These are phyloP conservation scores for Berberis vulgaris DNA, from an alignment of 164 flowering plant genomes.

Conservation along the genomic window DNA sequence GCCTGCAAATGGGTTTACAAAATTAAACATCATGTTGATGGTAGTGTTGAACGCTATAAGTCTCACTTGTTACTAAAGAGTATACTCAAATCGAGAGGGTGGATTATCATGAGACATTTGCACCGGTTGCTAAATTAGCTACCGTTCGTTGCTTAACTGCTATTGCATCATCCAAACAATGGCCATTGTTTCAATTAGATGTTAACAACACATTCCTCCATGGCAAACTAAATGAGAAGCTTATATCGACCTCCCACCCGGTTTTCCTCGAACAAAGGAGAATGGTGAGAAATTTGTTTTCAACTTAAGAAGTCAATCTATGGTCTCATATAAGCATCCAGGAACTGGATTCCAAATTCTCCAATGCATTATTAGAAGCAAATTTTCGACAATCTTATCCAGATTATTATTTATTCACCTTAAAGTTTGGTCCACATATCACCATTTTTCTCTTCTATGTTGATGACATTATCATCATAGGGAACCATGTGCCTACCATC, in stretches of 20 bases:
- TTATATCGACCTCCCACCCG: neutral
- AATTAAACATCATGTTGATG: too few relatives aligned
- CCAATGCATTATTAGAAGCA: neutral
- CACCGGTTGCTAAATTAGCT: too few relatives aligned
- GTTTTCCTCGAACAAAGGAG: neutral
- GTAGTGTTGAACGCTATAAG: neutral
- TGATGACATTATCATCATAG: neutral
- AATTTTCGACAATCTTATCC: neutral
- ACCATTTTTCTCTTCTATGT: neutral
- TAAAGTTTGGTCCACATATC: neutral
- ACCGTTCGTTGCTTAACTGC: neutral
- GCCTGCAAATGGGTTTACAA: too few relatives aligned
- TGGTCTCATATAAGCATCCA: neutral
- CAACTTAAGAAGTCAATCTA: neutral
- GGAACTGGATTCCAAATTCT: neutral
- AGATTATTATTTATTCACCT: neutral
- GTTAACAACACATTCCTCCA: slow-evolving; percentile 1
- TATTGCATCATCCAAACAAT: neutral
- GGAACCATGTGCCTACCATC: neutral
- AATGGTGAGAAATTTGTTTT: neutral
- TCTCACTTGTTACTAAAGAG: neutral
- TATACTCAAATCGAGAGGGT: neutral
- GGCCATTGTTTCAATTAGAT: neutral
- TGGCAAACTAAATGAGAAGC: neutral
- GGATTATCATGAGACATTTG: too few relatives aligned